phyloP scores from a whole-genome alignment of 768 basidiomycete species.

The Boletus reticuloceps region DNA sequence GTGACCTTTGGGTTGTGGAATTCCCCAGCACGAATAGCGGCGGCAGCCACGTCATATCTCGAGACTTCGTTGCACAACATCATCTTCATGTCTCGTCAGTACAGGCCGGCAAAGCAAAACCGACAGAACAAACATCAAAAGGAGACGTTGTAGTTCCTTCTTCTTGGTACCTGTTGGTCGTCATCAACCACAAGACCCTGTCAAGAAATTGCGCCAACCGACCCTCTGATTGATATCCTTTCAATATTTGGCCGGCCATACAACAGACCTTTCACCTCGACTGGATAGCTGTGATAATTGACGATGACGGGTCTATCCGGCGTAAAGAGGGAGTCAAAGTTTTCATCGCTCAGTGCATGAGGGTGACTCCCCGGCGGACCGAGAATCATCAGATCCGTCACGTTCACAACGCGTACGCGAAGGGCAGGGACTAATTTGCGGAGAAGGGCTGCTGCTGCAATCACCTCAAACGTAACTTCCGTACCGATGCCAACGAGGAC shows the following conservation, averaged over 20 bases:
- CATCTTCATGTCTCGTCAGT: constrained; percentile 45
- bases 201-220: constrained; percentile 8
- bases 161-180: constrained; percentile 47
- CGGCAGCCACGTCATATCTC: constrained; percentile 61
- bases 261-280: constrained; percentile 66
- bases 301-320: constrained; percentile 65
- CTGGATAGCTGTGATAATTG: constrained; percentile 83
- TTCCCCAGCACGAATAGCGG: constrained; percentile 58
- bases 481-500: constrained; percentile 87
- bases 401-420: constrained; percentile 84
- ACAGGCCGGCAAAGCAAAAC: not conserved
- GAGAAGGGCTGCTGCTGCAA: constrained; percentile 80
- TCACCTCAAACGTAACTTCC: constrained; percentile 86
- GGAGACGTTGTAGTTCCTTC: constrained; percentile 82
- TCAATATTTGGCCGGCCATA: constrained; percentile 51
- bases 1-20: constrained; percentile 51
- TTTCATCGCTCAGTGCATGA: constrained; percentile 60
- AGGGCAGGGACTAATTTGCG: constrained; percentile 67
- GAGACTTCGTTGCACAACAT: constrained; percentile 71
- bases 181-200: not conserved
- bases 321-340: constrained; percentile 73
- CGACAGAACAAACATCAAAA: constrained; percentile 53
- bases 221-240: constrained; percentile 56
- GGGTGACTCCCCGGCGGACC: constrained; percentile 69
- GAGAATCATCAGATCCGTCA: constrained; percentile 87